A percentile compares a stretch with the other conserved stretches of the same genome.
These are phyloP conservation scores for Ascoidea tarda DNA, from an alignment of 805 yeast species.

Conservation along the genomic window DNA sequence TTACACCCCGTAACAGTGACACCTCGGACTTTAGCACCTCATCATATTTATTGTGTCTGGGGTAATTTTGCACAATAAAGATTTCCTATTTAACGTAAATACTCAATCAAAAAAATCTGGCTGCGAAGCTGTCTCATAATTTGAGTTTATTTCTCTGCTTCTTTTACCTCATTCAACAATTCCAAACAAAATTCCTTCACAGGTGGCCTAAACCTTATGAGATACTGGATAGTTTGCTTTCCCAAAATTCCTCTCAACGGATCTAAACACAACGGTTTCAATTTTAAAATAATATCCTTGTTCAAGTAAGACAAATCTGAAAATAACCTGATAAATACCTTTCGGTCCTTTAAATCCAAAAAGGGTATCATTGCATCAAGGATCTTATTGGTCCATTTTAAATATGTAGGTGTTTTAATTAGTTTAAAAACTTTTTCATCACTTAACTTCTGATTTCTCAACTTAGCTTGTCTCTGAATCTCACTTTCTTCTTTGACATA, in stretches of 20 bases:
- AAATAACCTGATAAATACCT: conserved; percentile 65
- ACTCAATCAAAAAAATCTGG: no score
- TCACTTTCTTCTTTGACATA: conserved; percentile 21
- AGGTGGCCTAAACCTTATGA: conserved; percentile 88
- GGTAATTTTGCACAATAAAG: no score
- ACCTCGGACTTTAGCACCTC: no score
- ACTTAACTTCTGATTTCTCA: conserved; percentile 14
- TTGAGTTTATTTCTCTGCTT: conserved; percentile 10
- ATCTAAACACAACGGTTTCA: conserved; percentile 68
- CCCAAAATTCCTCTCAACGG: conserved; percentile 77
- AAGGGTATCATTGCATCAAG: conserved; percentile 76
- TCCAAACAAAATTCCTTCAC: conserved; percentile 37
- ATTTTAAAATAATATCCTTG: conserved; percentile 41
- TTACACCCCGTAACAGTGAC: no score
- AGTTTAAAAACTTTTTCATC: conserved; percentile 11
- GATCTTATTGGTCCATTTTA: conserved; percentile 54
- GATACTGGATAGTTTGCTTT: conserved; percentile 63
- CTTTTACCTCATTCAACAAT: conserved; percentile 32
- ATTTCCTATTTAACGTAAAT: no score
- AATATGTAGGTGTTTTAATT: conserved; percentile 36
- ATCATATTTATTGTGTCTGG: no score
- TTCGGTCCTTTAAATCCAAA: conserved; percentile 68
- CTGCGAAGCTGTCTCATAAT: no score
- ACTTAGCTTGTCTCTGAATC: not conserved
- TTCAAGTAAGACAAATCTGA: conserved; percentile 79